Evolutionary conservation across 2,329 filamentous ascomycete genomes (phyloP), one percentile per base, ranked within the genome.

Genomic region (Arthroderma sp.): DNA sequence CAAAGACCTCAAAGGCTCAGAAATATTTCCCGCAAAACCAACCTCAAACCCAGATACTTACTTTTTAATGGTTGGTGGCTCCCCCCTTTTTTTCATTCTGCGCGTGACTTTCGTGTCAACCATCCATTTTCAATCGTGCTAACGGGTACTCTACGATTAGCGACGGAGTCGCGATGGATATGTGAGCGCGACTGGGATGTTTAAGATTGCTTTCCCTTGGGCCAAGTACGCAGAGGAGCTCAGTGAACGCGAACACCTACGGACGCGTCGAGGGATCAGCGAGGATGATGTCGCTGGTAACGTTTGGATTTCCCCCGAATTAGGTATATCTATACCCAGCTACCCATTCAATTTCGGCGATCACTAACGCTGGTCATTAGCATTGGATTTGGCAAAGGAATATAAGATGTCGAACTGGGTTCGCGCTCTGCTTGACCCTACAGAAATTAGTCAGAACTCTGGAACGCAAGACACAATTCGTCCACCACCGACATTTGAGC

Each of bases 251-350:
- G 72, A 74, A 43, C 88, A 86, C 65, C 81, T 98, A 66, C 95
- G 94, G 69, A 77, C 75, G 5, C 79, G 91, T 29, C 66, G 77
- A 31, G 82, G 82, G 29, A 93, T 88, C 6, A 94, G 87, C 55
- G 74, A 74, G 46, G 88, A 96, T 60, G 91, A 96, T 71, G 87
- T 91, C 29, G 91, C 91, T 28, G 91, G 91, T 38, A 98, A 95
- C 63, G 79, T 98, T 43, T 98, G 91, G 91, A 88, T 96, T 42
- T 79, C 86, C 39, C 87, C 89, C 4, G 73, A 81, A 52, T 69
- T 77, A 60, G 78, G 78, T 82, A 45, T 33, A 27, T 15, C 32
- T 22, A 33, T 22, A 29, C 31, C 8, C 38, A n/a, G 22, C 34
- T 22, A 8, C 10, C 30, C 39, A 15, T 33, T 40, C 32, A 36